Evolutionary conservation across 495 filamentous ascomycete genomes (phyloP).

Genomic region (Xylaria cubensis): DNA sequence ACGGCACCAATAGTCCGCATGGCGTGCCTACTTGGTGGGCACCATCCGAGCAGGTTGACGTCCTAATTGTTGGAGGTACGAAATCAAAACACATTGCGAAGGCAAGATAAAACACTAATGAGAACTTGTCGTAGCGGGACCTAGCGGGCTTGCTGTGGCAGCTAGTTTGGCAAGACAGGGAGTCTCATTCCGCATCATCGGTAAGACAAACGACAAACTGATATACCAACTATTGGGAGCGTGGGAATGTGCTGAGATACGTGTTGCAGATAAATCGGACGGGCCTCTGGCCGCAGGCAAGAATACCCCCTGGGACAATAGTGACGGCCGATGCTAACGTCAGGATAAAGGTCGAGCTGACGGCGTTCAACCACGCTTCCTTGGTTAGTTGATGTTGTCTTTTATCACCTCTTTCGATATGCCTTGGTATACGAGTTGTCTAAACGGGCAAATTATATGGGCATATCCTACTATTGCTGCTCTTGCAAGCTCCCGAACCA

Average conservation of each 20-base stretch:
- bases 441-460: not conserved
- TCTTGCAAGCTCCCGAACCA: not conserved
- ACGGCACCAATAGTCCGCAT: slow-evolving; percentile 39
- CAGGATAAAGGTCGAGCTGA: slow-evolving; percentile 38
- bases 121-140: slow-evolving; percentile 34
- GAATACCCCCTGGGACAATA: not conserved
- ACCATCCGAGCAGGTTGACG: slow-evolving; percentile 41
- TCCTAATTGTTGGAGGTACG: slow-evolving; percentile 44
- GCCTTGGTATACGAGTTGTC: not conserved
- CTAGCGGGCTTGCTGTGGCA: slow-evolving; percentile 39
- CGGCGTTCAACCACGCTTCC: slow-evolving; percentile 45
- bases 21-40: slow-evolving; percentile 40
- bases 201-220: slow-evolving; percentile 25
- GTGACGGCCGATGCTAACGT: not conserved
- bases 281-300: slow-evolving; percentile 33
- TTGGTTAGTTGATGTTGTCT: slow-evolving; percentile 15
- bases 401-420: not conserved
- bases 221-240: no score
- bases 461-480: not conserved
- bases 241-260: not conserved
- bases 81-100: not conserved
- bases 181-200: slow-evolving; percentile 43
- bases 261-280: slow-evolving; percentile 35
- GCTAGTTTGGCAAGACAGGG: slow-evolving; percentile 42
- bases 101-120: not conserved